Evolutionary conservation across 2,329 filamentous ascomycete species (phyloP), one percentile per base, ranked within the genome.

Genomic region (Sporothrix globosa): DNA sequence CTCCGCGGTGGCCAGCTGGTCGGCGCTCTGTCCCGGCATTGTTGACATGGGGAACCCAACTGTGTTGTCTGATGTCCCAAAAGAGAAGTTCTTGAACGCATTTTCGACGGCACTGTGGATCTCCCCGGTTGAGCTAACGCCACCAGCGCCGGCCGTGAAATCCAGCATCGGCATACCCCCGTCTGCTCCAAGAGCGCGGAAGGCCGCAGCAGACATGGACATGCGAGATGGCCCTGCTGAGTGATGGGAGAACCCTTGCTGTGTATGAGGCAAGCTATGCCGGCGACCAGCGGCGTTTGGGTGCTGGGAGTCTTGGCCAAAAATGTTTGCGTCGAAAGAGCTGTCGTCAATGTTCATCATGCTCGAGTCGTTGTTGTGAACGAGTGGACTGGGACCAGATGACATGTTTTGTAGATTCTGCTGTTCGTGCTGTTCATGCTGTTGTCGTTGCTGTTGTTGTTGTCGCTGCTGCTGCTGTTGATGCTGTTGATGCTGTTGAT

Each of bases 71-170:
- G 61, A 48, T 1, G 53, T 44, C 3, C 46, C n/a, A 27, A 71
- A 72, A 1, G 68, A 72, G 10, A 72, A 72, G 63, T 68, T 72
- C 10, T 46, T 63, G 5, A 60, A 69, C 1, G 71, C 71, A n/a
- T 70, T 60, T 41, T 72, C 71, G 19, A 69, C 71, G 46, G 44
- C 52, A 44, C 53, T 65, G 65, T 65, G 46, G 2, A 34, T 13
- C 14, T 71, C 70, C 14, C 44, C 56, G 4, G 54, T 34, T 7
- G 68, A 50, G 46, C 13, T 34, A n/a, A 66, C 50, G n/a, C 54
- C 65, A 3, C 39, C 27, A 21, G 44, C 19, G 17, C 48, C 52
- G 30, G 61, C 54, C 21, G 30, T 21, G 27, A 70, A 72, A 10
- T 61, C 61, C 4, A 71, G 48, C 54, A 73, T 68, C 2, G 69